phyloP scores from a whole-genome alignment of 2,329 filamentous ascomycete genomes.

The Xylaria arbuscula region DNA sequence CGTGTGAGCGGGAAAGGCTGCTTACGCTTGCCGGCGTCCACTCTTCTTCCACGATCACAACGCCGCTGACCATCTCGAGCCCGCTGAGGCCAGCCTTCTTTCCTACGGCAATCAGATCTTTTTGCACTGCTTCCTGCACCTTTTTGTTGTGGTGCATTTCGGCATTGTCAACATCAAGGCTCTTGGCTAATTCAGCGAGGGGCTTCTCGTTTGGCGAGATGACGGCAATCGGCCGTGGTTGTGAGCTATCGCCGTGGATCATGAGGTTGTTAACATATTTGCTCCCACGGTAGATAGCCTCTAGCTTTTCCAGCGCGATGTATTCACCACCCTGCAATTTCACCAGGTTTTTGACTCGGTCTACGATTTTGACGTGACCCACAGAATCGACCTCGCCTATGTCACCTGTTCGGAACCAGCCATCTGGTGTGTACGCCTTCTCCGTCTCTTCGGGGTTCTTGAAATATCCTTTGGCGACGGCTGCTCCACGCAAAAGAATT shows the following conservation, averaged over 20 bases:
- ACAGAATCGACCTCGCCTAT: conserved; percentile 87
- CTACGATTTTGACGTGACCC: conserved; percentile 87
- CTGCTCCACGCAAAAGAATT: conserved; percentile 84
- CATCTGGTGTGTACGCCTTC: conserved; percentile 80
- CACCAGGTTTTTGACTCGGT: conserved; percentile 97
- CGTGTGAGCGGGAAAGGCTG: neutral
- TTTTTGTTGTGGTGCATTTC: conserved; percentile 75
- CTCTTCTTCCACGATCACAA: conserved; percentile 84
- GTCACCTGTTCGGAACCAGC: conserved; percentile 97
- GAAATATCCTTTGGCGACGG: conserved; percentile 82
- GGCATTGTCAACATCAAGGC: conserved; percentile 72
- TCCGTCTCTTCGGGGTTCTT: conserved; percentile 87
- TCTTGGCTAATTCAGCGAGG: conserved; percentile 68
- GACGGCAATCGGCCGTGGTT: conserved; percentile 83
- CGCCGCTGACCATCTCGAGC: conserved; percentile 80
- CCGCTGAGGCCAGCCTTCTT: conserved; percentile 73
- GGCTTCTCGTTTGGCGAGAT: conserved; percentile 76
- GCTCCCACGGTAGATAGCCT: conserved; percentile 86
- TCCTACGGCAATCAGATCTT: conserved; percentile 74
- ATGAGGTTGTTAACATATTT: conserved; percentile 88
- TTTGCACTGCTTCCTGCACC: conserved; percentile 68
- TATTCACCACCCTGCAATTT: conserved; percentile 97
- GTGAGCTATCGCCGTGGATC: conserved; percentile 80
- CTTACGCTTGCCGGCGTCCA: conserved; percentile 88
- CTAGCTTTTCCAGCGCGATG: conserved; percentile 95